Conservation (phyloP, 1,284 basidiomycete species). For the Inonotus obliquus region DNA sequence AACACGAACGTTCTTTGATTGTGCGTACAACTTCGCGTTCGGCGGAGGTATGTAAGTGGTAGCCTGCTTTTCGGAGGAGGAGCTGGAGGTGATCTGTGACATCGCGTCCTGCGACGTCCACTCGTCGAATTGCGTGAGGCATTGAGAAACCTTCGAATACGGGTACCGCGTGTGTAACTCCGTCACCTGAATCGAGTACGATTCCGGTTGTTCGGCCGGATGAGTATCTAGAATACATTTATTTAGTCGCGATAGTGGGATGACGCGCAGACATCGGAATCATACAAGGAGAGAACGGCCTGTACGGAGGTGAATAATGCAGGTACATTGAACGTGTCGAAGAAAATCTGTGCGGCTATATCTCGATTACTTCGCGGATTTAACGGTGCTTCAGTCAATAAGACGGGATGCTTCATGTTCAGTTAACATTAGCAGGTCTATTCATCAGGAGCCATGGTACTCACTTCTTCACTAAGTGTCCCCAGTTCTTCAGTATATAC, state of each 20-base stretch:
- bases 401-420: conserved; percentile 82
- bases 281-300: conserved; percentile 89
- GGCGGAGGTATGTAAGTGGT: conserved; percentile 94
- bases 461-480: conserved; percentile 91
- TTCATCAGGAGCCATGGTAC: conserved; percentile 16
- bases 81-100: conserved; percentile 96
- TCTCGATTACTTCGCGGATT: conserved; percentile 95
- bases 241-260: conserved; percentile 18
- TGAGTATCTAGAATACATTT: conserved; percentile 69
- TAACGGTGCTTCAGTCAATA: conserved; percentile 91
- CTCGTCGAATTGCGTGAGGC: conserved; percentile 94
- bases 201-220: conserved; percentile 96
- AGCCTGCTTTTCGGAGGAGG: conserved; percentile 89
- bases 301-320: conserved; percentile 97
- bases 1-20: conserved; percentile 98
- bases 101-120: conserved; percentile 95
- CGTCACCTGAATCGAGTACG: conserved; percentile 63
- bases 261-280: conserved; percentile 28
- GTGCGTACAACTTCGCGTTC: conserved; percentile 96
- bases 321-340: conserved; percentile 99
- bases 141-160: conserved; percentile 89
- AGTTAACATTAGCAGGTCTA: background rate
- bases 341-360: conserved; percentile 95
- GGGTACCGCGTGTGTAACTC: conserved; percentile 63
- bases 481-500: conserved; percentile 93